Percentiles rank a stretch among this genome's conserved stretches.
These are phyloP conservation scores for Pyrus betulifolia DNA, from an alignment of 306 rosid species.

Conservation along the genomic window DNA sequence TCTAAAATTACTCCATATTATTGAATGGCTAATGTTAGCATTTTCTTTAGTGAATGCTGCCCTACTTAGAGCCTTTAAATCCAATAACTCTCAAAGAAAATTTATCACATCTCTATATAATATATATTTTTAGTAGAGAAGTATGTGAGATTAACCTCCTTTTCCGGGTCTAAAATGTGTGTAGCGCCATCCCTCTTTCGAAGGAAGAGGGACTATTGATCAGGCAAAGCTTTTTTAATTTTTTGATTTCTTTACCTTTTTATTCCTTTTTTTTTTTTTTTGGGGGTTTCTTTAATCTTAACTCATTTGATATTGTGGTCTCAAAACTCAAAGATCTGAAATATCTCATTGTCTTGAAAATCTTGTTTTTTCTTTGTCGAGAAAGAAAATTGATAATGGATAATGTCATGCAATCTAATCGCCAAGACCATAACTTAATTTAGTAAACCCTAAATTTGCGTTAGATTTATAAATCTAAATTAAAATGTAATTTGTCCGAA, in stretches of 20 bases:
- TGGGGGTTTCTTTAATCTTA: not conserved
- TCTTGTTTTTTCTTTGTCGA: not conserved
- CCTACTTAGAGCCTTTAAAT: not conserved
- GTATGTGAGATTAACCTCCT: too few relatives aligned
- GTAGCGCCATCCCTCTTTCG: too few relatives aligned
- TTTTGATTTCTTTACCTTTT: not conserved
- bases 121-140: too few relatives aligned
- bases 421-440: not conserved
- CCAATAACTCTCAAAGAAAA: not conserved
- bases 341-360: not conserved
- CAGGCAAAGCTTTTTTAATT: not conserved
- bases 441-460: not conserved
- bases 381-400: not conserved
- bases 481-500: not conserved
- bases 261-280: fast-evolving
- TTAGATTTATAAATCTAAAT: not conserved
- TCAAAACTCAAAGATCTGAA: not conserved
- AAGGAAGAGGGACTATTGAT: not conserved
- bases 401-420: not conserved
- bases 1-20: not conserved
- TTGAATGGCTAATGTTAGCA: not conserved
- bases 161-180: too few relatives aligned
- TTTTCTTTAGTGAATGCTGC: too few relatives aligned
- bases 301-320: not conserved
- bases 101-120: not conserved